Percentiles rank a stretch among this genome's conserved stretches.
Evolutionary conservation across 169 alveolate species (phyloP).

Genomic region (Gregarina niphandrodes): DNA sequence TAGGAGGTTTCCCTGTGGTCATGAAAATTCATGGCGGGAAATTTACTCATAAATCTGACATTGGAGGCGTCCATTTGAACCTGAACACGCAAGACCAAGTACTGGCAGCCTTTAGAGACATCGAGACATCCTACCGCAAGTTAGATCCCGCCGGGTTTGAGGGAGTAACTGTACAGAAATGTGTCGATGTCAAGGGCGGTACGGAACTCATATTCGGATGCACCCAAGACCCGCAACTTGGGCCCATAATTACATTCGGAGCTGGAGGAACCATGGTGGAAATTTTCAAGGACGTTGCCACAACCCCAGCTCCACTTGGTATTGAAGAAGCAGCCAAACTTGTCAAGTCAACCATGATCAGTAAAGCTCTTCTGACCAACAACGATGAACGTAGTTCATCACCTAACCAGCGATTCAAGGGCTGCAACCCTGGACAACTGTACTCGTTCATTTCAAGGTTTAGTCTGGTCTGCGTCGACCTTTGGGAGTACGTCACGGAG

Average conservation of each 20-base stretch:
- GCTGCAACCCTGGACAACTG: conserved; percentile 11
- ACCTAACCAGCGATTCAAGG: conserved; percentile 12
- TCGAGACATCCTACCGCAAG: conserved; percentile 10
- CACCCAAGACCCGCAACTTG: conserved; percentile 27
- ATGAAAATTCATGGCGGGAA: conserved; percentile 28
- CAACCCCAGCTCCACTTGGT: no score
- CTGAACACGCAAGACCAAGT: conserved; percentile 19
- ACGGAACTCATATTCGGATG: conserved; percentile 27
- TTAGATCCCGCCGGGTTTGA: conserved; percentile 23
- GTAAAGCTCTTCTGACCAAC: no score
- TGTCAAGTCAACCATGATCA: no score
- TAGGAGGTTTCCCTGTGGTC: conserved; percentile 21
- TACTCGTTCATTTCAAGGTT: conserved; percentile 12
- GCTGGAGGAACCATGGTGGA: conserved; percentile 46
- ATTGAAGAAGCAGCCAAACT: no score
- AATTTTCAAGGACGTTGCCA: conserved; percentile 28
- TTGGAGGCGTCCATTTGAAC: conserved; percentile 30
- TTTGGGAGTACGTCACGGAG: conserved; percentile 17
- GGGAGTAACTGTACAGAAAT: conserved; percentile 34
- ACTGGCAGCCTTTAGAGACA: conserved; percentile 11
- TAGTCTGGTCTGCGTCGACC: conserved; percentile 8
- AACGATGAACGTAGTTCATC: no score
- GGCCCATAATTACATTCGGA: conserved; percentile 41
- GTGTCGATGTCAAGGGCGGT: conserved; percentile 18
- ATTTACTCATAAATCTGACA: conserved; percentile 32